Base-by-base conservation (phyloP, 805 yeast genomes). In the Brettanomyces bruxellensis region DNA sequence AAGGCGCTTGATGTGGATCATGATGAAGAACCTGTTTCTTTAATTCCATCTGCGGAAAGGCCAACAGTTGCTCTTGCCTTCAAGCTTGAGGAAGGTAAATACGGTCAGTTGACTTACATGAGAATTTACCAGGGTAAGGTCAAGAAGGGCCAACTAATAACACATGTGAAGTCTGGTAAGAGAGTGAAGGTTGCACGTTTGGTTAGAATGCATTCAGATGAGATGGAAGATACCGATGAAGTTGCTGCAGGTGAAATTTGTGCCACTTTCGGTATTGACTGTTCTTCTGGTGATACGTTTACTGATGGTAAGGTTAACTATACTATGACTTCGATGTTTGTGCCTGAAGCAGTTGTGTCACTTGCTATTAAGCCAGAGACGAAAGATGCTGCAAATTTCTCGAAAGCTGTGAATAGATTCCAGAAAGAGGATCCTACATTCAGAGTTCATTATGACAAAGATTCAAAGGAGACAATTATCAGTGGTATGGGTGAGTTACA, bases 351-450 rank as follows among this genome's bases (percentile, higher is more conserved):
- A 1, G 99, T 93, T 52, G 91, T 93, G 45, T 93, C 99, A 5
- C 73, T 93, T 49, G 83, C 96, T 14, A 84, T 93, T 58, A 74
- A 80, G 35, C 99, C 99, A 46, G 85, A 85, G 63, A 72, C 89
- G 37, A 87, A 85, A 60, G 98, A 93, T 63, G 75, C 82, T 18
- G 78, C 86, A 47, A 88, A 89, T 65, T 93, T 93, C 65, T 89
- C 98, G 32, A 93, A 91, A 67, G 99, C 99, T 45, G 80, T 93
- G 72, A 90, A 89, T 69, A 77, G 98, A 55, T 93, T 93, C 78
- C 99, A 93, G 68, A 91, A 91, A 66, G 99, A 93, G 67, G 99
- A 93, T 69, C 99, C 99, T 43, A 93, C 99, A 3, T 93, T 93
- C 75, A 77, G 96, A 60, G 98, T 93, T 47, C 80, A 78, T 55